Conservation (phyloP, 2,329 filamentous ascomycete genomes). For the Hypocreales sp. region DNA sequence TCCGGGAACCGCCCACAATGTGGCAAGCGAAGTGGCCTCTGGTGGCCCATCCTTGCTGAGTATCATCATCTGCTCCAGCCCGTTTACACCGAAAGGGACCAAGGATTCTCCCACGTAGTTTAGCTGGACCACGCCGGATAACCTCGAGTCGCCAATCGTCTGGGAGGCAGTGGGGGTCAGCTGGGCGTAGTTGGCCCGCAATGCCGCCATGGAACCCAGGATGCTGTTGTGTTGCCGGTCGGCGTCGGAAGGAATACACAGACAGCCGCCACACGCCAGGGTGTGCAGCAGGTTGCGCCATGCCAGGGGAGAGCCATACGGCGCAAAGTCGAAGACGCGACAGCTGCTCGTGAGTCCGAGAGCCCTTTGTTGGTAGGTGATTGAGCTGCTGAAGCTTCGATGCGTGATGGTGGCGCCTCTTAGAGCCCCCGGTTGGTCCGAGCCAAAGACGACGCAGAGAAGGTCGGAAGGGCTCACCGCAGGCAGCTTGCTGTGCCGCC, state of each 20-base stretch:
- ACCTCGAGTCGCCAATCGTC: conserved; percentile 2
- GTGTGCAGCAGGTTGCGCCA: conserved; percentile 8
- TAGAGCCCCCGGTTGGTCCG: conserved; percentile 7
- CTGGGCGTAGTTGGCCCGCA: conserved; percentile 1
- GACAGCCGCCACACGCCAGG: conserved; percentile 6
- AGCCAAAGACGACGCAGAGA: conserved; percentile 8
- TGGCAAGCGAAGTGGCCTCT: conserved; percentile 5
- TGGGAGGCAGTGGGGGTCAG: conserved; percentile 2
- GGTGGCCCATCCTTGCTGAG: conserved; percentile 9
- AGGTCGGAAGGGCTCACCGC: conserved; percentile 1
- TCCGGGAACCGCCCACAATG: background rate
- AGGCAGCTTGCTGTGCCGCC: background rate
- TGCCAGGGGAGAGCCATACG: conserved; percentile 8
- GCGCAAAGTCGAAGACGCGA: conserved; percentile 9
- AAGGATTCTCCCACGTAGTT: conserved; percentile 1
- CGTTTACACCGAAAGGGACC: background rate
- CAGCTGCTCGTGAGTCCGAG: conserved; percentile 5
- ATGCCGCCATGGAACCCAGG: background rate
- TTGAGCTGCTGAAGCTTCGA: conserved; percentile 5
- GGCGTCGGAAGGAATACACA: conserved; percentile 7
- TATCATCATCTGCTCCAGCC: conserved; percentile 2
- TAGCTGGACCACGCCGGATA: conserved; percentile 2
- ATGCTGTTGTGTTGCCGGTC: conserved; percentile 4
- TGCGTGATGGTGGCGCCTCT: conserved; percentile 10
- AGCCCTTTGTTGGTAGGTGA: conserved; percentile 5